Percentiles rank a stretch among this genome's conserved stretches.
Evolutionary conservation across 306 rosid genomes (phyloP).

Genomic region (Myrica gale): DNA sequence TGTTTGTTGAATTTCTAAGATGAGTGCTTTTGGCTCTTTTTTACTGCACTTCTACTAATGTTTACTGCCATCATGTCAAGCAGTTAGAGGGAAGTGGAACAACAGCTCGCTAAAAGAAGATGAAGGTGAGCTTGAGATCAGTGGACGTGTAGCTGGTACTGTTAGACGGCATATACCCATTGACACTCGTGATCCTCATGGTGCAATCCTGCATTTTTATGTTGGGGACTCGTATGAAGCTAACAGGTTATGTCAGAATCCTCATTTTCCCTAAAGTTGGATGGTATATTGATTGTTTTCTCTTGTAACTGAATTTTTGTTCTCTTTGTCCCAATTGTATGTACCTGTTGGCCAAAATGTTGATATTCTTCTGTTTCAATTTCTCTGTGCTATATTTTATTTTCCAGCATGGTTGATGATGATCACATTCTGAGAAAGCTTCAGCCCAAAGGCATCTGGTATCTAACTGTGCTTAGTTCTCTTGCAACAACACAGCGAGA

Average conservation of each 20-base stretch:
- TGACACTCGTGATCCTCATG: slow-evolving; percentile 90
- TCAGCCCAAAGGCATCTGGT: slow-evolving; percentile 78
- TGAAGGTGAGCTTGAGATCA: slow-evolving; percentile 68
- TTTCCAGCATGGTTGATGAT: slow-evolving; percentile 60
- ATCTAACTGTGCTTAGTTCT: slow-evolving; percentile 90
- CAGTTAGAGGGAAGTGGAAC: slow-evolving; percentile 71
- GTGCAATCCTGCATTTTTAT: slow-evolving; percentile 93
- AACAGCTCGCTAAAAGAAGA: slow-evolving; percentile 51
- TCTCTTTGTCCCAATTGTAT: not conserved
- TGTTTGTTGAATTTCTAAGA: not conserved
- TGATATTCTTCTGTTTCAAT: slow-evolving; percentile 5
- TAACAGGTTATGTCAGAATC: slow-evolving; percentile 48
- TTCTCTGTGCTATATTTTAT: slow-evolving; percentile 10
- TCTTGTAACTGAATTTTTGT: not conserved
- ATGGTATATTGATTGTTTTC: not conserved
- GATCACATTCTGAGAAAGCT: slow-evolving; percentile 82
- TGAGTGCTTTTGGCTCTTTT: not conserved
- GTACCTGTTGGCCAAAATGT: slow-evolving; percentile 1
- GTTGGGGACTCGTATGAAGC: slow-evolving; percentile 83
- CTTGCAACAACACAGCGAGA: slow-evolving; percentile 98
- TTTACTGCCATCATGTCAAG: slow-evolving; percentile 31
- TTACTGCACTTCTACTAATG: slow-evolving; percentile 10
- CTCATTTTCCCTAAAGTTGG: slow-evolving; percentile 2
- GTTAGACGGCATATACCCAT: slow-evolving; percentile 84
- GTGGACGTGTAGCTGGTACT: slow-evolving; percentile 91